Evolutionary conservation across 768 basidiomycete genomes (phyloP).

Genomic region (Tricholoma bakamatsutake): DNA sequence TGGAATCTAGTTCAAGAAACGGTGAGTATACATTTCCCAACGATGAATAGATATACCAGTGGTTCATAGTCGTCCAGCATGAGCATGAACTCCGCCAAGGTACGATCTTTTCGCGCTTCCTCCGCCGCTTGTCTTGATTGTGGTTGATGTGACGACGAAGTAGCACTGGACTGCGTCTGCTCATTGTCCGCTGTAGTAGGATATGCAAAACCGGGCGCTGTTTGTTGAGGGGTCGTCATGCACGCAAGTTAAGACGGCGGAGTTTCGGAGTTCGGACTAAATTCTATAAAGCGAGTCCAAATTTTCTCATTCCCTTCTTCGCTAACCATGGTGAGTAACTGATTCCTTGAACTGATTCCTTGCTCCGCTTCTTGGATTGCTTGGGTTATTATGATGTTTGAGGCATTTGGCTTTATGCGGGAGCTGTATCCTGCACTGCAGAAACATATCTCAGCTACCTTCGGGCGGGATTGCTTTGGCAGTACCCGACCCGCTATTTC

Average conservation of each 20-base stretch:
- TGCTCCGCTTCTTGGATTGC: not conserved
- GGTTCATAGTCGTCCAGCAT: constrained; percentile 98
- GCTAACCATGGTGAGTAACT: not conserved
- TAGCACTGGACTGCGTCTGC: constrained; percentile 19
- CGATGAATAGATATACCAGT: constrained; percentile 46
- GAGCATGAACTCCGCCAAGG: constrained; percentile 87
- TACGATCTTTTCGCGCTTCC: constrained; percentile 83
- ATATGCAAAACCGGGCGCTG: constrained; percentile 23
- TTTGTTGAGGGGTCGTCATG: constrained; percentile 28
- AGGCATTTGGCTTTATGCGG: constrained; percentile 92
- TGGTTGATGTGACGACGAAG: constrained; percentile 25
- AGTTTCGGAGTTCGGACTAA: constrained; percentile 25
- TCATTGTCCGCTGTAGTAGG: constrained; percentile 19
- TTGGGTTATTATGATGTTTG: constrained; percentile 64
- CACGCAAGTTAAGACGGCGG: constrained; percentile 9
- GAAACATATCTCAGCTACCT: constrained; percentile 91
- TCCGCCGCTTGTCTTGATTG: constrained; percentile 65
- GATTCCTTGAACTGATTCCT: constrained; percentile 5
- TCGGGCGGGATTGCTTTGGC: constrained; percentile 51
- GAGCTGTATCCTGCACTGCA: constrained; percentile 62
- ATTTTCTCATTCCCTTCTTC: not conserved
- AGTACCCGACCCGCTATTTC: constrained; percentile 38
- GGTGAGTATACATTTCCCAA: not conserved
- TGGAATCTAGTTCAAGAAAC: constrained; percentile 59
- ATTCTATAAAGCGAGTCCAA: constrained; percentile 9